These are phyloP conservation scores for Trametes pubescens DNA, from an alignment of 1,284 basidiomycete genomes.

Conservation along the genomic window DNA sequence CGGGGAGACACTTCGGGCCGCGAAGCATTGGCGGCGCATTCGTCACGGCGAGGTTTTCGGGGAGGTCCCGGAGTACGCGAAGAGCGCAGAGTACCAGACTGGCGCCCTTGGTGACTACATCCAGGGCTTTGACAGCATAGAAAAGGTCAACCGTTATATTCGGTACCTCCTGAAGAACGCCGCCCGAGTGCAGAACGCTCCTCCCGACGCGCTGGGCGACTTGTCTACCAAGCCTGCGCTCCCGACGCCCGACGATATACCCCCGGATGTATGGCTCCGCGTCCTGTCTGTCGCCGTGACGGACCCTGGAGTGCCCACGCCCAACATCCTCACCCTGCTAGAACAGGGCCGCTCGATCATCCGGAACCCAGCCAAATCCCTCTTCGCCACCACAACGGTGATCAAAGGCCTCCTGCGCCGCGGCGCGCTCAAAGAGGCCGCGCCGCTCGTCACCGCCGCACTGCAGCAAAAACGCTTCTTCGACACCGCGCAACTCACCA, in stretches of 20 bases:
- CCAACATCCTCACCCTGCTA: conserved; percentile 51
- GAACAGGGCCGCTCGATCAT: conserved; percentile 26
- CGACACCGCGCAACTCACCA: conserved; percentile 57
- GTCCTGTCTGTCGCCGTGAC: conserved; percentile 45
- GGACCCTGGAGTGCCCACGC: conserved; percentile 41
- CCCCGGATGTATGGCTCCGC: conserved; percentile 15
- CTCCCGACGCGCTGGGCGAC: neutral
- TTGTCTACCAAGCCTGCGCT: conserved; percentile 14
- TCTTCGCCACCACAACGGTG: conserved; percentile 56
- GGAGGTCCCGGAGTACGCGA: conserved; percentile 6
- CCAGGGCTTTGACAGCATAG: conserved; percentile 12
- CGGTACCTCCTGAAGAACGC: conserved; percentile 27
- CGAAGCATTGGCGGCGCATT: conserved; percentile 25
- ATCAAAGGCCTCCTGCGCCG: conserved; percentile 61
- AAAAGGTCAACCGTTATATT: conserved; percentile 16
- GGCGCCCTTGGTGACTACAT: conserved; percentile 18
- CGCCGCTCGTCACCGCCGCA: conserved; percentile 55
- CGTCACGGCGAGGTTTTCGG: conserved; percentile 20
- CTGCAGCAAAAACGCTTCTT: conserved; percentile 39
- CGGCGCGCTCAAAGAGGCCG: conserved; percentile 47
- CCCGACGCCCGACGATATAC: conserved; percentile 43
- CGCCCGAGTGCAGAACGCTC: neutral
- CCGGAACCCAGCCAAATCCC: conserved; percentile 38
- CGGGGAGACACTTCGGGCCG: conserved; percentile 9
- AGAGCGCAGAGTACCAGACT: neutral